Base-by-base conservation (phyloP, 257 asterid species). In the Dorcoceras hygrometricum region DNA sequence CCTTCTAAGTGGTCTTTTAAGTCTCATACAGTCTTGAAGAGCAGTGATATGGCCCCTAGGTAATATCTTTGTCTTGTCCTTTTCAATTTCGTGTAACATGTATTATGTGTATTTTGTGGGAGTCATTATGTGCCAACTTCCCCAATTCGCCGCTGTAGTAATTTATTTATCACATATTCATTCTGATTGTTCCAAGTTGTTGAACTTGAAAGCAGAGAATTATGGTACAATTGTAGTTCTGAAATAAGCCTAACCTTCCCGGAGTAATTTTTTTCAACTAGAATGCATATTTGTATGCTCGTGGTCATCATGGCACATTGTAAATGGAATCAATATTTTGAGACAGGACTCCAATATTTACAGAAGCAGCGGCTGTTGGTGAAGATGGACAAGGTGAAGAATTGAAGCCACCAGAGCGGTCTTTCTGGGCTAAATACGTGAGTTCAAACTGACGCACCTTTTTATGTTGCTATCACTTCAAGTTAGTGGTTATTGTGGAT, bases 401-500 rank as follows among this genome's bases (percentile, higher is more conserved):
- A 72, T 62, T 78, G 66, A 71, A 20, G 75, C 96, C 88, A 31
- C 95, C 90, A 51, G 99, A 93, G 82, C 88, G 82, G 79, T 79
- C 99, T 68, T 93, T 93, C 84, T 93, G 97, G 99, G 96, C 96
- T 67, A 90, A 93, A 93, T 93, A 93, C 70, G 97, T 90, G 80
- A 85, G 99, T 70, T 19, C 60, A 66, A 57, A 60, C 39, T 59
- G 63, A 68, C 65, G 43, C 26, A 51, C 23, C 28, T 22, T 50
- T 59, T 61, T 20, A 36, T 29, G 53, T 64, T 57, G 14, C 24
- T 26, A 36, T 19, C 46, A 23, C 66, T 58, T 46, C 39, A 31
- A 34, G 23, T 16, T 11, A 20, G 32, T 48, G 23, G 28, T 71
- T 12, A n/a, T 71, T 23, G 36, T 23, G 23, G 51, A 31, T 69